These are phyloP conservation scores for Russula abietina DNA, from an alignment of 768 basidiomycete genomes.

Conservation along the genomic window DNA sequence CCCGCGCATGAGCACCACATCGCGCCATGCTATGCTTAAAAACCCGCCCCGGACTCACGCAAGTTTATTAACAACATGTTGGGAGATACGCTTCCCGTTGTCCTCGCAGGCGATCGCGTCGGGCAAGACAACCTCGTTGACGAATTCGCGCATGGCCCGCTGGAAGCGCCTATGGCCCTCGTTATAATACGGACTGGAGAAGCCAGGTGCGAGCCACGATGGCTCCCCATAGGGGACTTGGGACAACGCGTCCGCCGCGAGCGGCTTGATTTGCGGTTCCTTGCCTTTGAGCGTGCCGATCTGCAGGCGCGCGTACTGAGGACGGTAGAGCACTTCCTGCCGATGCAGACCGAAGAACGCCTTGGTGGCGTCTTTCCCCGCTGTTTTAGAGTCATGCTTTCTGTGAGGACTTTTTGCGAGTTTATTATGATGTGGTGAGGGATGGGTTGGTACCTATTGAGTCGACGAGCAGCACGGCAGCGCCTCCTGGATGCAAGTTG, in stretches of 20 bases:
- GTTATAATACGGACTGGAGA: constrained; percentile 70
- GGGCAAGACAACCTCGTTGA: constrained; percentile 64
- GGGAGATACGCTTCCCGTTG: constrained; percentile 78
- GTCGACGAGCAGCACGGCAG: constrained; percentile 61
- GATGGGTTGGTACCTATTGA: constrained; percentile 45
- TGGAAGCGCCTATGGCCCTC: constrained; percentile 73
- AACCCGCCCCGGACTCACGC: constrained; percentile 44
- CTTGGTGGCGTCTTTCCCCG: constrained; percentile 70
- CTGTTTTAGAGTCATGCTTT: constrained; percentile 30
- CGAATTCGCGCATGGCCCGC: constrained; percentile 65
- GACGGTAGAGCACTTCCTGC: constrained; percentile 68
- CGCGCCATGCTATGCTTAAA: not conserved
- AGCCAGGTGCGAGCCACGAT: constrained; percentile 67
- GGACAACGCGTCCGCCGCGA: constrained; percentile 58
- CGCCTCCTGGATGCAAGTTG: constrained; percentile 80
- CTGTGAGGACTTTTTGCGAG: not conserved
- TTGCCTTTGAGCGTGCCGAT: constrained; percentile 59
- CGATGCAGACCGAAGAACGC: constrained; percentile 84
- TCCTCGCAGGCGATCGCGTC: constrained; percentile 80
- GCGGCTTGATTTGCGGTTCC: constrained; percentile 48
- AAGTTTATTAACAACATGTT: constrained; percentile 79
- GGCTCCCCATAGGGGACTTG: constrained; percentile 82
- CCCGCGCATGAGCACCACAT: not conserved
- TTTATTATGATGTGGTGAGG: not conserved
- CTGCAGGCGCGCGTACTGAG: constrained; percentile 65